Evolutionary conservation across 805 yeast genomes (phyloP).

Genomic region (Saccharomyces paradoxus): DNA sequence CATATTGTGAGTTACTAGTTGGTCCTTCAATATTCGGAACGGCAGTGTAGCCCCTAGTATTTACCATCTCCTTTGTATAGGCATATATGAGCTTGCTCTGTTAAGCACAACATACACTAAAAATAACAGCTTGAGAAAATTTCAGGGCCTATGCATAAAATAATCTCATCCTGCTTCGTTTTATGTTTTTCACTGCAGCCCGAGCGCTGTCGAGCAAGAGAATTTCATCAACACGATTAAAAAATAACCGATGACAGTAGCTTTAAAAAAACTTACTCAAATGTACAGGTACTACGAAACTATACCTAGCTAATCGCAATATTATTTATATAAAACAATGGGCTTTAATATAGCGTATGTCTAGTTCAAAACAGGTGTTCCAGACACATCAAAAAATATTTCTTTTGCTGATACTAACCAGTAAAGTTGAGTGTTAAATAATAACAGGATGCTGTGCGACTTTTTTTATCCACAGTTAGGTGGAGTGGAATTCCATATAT

Average conservation of each 20-base stretch:
- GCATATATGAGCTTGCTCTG: background rate
- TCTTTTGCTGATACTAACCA: background rate
- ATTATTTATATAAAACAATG: background rate
- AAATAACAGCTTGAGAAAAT: background rate
- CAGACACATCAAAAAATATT: background rate
- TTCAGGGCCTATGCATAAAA: background rate
- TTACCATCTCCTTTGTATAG: background rate
- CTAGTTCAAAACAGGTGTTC: background rate
- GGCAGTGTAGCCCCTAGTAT: background rate
- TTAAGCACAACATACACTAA: background rate
- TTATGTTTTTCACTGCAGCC: background rate
- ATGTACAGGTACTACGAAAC: background rate
- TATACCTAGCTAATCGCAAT: background rate
- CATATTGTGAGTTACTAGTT: background rate
- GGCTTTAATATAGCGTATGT: slow-evolving; percentile 4
- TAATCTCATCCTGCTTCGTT: background rate
- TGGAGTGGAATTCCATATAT: slow-evolving; percentile 92
- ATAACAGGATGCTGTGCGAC: slow-evolving; percentile 77
- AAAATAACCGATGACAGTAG: background rate
- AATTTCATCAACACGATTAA: background rate
- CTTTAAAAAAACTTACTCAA: background rate
- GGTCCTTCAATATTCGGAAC: background rate
- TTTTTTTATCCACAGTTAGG: slow-evolving; percentile 98
- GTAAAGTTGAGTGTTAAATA: slow-evolving; percentile 3
- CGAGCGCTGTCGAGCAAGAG: background rate